Conservation (phyloP, 1,139 yeast genomes). For the Suhomyces bokatorum region DNA sequence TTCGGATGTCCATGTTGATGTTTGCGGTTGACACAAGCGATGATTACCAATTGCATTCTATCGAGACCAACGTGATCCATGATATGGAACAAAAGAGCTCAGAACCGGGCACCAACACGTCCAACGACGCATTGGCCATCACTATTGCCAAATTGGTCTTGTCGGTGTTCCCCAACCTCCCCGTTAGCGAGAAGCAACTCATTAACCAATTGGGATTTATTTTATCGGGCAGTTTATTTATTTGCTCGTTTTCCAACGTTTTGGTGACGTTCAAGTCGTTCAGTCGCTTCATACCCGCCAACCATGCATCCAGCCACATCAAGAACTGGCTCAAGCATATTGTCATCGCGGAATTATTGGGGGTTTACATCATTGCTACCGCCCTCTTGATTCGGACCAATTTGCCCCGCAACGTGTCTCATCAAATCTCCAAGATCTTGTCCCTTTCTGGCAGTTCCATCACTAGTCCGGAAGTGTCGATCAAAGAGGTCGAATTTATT, state of each 20-base stretch:
- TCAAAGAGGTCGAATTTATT: slow-evolving; percentile 55
- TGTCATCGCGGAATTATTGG: slow-evolving; percentile 67
- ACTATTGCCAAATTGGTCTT: slow-evolving; percentile 56
- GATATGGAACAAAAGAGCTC: slow-evolving; percentile 7
- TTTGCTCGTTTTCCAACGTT: slow-evolving; percentile 68
- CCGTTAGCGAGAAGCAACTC: slow-evolving; percentile 51
- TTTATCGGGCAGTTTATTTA: slow-evolving; percentile 63
- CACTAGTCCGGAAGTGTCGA: slow-evolving; percentile 21
- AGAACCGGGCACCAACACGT: slow-evolving; percentile 8
- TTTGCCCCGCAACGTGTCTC: slow-evolving; percentile 60
- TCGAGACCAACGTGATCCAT: slow-evolving; percentile 11
- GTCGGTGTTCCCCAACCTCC: slow-evolving; percentile 27
- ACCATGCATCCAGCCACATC: slow-evolving; percentile 24
- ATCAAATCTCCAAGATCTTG: slow-evolving; percentile 48
- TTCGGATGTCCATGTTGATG: slow-evolving; percentile 37
- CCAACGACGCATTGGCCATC: slow-evolving; percentile 64
- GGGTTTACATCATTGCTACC: slow-evolving; percentile 79
- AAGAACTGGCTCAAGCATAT: slow-evolving; percentile 46
- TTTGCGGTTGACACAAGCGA: slow-evolving; percentile 3
- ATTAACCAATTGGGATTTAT: slow-evolving; percentile 65
- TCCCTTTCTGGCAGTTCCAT: slow-evolving; percentile 40
- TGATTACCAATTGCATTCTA: slow-evolving; percentile 8
- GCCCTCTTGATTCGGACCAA: slow-evolving; percentile 75
- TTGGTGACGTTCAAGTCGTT: slow-evolving; percentile 50
- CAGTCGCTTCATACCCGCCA: slow-evolving; percentile 33